Evolutionary conservation across 805 yeast species (phyloP), one percentile per base, ranked within the genome.

Genomic region (Kodamaea laetipori): DNA sequence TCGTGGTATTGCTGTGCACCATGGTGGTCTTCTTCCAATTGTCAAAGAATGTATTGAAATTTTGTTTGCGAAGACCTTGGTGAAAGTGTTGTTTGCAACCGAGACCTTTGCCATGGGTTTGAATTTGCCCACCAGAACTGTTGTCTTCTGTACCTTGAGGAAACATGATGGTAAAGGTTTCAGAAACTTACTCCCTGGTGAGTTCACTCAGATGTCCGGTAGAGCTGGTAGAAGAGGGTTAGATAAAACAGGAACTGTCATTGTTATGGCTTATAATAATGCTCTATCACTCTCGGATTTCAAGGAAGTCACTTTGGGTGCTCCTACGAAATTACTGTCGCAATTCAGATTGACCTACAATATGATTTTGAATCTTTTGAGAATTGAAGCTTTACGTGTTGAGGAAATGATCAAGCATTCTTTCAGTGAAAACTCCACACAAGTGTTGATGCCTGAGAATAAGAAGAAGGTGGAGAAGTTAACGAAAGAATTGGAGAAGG

Each of bases 31-130:
- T 46, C 66, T 90, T 45, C 98, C 98, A 0, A 90, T 90, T 30
- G 95, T 90, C 19, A 90, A 90, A 57, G 98, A 90, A 58, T 81
- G 89, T 36, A 90, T 90, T 50, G 99, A 94, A 64, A 90, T 94
- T 44, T 66, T 94, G 37, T 94, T 94, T 67, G 82, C 97, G 0
- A 84, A 80, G 53, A 83, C 95, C 0, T 72, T 92, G 40, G 86
- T 94, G 34, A 90, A 90, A 62, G 94, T 92, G 1, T 69, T 94
- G 41, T 94, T 94, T 69, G 98, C 99, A 0, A 94, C 99, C 0
- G 99, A 94, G 64, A 94, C 99, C 0, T 92, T 94, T 73, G 98
- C 99, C 5, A 94, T 94, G 98, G 99, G 99, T 10, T 77, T 94
- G 60, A 94, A 94, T 60, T 71, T 94, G 58, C 99, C 99, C 9